phyloP scores from a whole-genome alignment of 1,284 basidiomycete species.

The Leccinum fuscescens region DNA sequence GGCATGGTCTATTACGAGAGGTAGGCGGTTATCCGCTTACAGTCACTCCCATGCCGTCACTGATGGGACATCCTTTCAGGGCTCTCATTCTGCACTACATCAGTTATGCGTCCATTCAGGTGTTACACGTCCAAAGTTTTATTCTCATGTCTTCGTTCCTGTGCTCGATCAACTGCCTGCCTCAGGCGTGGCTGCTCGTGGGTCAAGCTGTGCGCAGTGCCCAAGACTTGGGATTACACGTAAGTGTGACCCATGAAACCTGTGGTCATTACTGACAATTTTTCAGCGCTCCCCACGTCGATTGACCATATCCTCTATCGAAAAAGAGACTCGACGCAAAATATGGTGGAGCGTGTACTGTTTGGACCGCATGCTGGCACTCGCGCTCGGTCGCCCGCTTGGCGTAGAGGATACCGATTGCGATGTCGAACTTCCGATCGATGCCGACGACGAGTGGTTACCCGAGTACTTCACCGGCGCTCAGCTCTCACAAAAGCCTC shows the following conservation, averaged over 20 bases:
- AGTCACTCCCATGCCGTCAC: not conserved
- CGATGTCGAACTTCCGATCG: slow-evolving; percentile 77
- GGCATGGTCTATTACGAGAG: slow-evolving; percentile 86
- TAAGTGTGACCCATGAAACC: slow-evolving; percentile 39
- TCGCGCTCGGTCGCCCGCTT: slow-evolving; percentile 79
- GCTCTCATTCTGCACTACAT: slow-evolving; percentile 87
- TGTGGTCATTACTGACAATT: slow-evolving; percentile 15
- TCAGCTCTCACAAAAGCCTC: slow-evolving; percentile 50
- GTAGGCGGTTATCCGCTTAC: slow-evolving; percentile 39
- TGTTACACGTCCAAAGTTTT: slow-evolving; percentile 85
- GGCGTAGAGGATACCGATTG: slow-evolving; percentile 80
- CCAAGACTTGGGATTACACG: slow-evolving; percentile 87
- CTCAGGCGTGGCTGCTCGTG: slow-evolving; percentile 86
- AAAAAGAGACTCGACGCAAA: slow-evolving; percentile 85
- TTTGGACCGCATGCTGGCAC: slow-evolving; percentile 85
- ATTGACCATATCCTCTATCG: slow-evolving; percentile 64
- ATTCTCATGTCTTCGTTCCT: slow-evolving; percentile 85
- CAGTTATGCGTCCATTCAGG: slow-evolving; percentile 76
- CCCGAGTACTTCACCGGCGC: slow-evolving; percentile 68
- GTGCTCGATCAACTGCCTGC: slow-evolving; percentile 86
- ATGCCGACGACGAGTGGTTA: slow-evolving; percentile 77
- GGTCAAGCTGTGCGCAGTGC: slow-evolving; percentile 85
- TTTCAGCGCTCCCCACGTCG: slow-evolving; percentile 76
- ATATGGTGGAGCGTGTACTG: slow-evolving; percentile 92
- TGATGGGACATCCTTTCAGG: slow-evolving; percentile 39